Percentiles rank a stretch among this genome's conserved stretches.
Evolutionary conservation across 2,329 filamentous ascomycete genomes (phyloP).

Genomic region (Ophiostoma quercus): DNA sequence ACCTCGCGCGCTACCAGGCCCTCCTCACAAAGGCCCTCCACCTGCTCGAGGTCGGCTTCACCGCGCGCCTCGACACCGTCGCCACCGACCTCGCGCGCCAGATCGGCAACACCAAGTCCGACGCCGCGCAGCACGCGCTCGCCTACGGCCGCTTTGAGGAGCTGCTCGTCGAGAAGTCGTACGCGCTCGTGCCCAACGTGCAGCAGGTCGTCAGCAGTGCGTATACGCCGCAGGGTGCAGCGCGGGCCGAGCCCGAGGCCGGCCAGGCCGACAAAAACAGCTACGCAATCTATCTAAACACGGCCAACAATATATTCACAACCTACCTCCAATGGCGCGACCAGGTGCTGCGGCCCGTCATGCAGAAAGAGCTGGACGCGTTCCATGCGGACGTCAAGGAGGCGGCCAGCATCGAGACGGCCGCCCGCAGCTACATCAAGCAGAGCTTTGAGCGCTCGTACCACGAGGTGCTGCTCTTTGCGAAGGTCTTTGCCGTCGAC

Average conservation of each 20-base stretch:
- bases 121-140: conserved; percentile 55
- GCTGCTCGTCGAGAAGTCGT: conserved; percentile 50
- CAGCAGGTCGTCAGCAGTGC: conserved; percentile 48
- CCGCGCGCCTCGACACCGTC: conserved; percentile 47
- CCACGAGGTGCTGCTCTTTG: conserved; percentile 50
- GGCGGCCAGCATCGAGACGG: conserved; percentile 43
- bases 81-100: conserved; percentile 52
- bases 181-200: conserved; percentile 52
- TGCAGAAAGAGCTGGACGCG: conserved; percentile 50
- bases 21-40: conserved; percentile 65
- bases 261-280: conserved; percentile 36
- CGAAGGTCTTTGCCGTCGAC: conserved; percentile 52
- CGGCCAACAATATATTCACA: conserved; percentile 50
- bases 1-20: conserved; percentile 79
- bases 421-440: conserved; percentile 54
- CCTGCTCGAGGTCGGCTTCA: conserved; percentile 55
- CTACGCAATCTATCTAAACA: conserved; percentile 50
- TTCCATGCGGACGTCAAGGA: conserved; percentile 49
- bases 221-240: conserved; percentile 47
- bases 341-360: conserved; percentile 48
- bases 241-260: conserved; percentile 29
- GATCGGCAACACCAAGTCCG: conserved; percentile 51
- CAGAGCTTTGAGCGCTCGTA: conserved; percentile 55
- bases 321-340: conserved; percentile 51
- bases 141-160: conserved; percentile 57